Conservation (phyloP, 2,329 filamentous ascomycete genomes). For the Ophidiomyces ophidiicola region DNA sequence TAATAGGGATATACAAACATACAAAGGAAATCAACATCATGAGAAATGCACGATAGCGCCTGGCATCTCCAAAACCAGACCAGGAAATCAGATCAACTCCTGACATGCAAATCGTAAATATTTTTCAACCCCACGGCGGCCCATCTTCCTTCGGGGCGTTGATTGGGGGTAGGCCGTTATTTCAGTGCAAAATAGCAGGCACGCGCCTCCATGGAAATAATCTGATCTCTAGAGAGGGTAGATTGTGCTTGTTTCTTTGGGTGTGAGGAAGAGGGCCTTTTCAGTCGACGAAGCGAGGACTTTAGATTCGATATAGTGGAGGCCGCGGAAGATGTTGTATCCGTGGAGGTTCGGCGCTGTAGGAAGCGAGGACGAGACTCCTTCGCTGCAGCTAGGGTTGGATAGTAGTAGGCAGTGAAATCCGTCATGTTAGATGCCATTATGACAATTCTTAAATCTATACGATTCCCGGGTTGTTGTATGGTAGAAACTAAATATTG, state of each 20-base stretch:
- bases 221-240: not conserved
- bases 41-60: too few species aligned
- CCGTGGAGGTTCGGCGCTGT: conserved; percentile 5
- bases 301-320: conserved; percentile 11
- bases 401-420: conserved; percentile 8
- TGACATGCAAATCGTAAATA: too few species aligned
- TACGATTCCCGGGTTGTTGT: too few species aligned
- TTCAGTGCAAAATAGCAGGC: too few species aligned
- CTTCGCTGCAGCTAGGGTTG: not conserved
- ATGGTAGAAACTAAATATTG: too few species aligned
- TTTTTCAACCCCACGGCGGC: too few species aligned
- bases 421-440: conserved; percentile 8
- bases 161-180: too few species aligned
- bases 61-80: too few species aligned
- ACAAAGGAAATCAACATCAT: too few species aligned
- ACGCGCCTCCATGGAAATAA: conserved; percentile 9
- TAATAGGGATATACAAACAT: too few species aligned
- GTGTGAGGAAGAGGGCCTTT: not conserved
- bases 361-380: not conserved
- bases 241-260: not conserved
- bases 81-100: too few species aligned
- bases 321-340: conserved; percentile 5
- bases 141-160: too few species aligned
- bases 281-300: conserved; percentile 1
- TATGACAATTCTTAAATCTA: not conserved